A percentile compares a stretch with the other conserved stretches of the same genome.
These are phyloP conservation scores for Phoma sp. DNA, from an alignment of 2,329 filamentous ascomycete genomes.

Conservation along the genomic window DNA sequence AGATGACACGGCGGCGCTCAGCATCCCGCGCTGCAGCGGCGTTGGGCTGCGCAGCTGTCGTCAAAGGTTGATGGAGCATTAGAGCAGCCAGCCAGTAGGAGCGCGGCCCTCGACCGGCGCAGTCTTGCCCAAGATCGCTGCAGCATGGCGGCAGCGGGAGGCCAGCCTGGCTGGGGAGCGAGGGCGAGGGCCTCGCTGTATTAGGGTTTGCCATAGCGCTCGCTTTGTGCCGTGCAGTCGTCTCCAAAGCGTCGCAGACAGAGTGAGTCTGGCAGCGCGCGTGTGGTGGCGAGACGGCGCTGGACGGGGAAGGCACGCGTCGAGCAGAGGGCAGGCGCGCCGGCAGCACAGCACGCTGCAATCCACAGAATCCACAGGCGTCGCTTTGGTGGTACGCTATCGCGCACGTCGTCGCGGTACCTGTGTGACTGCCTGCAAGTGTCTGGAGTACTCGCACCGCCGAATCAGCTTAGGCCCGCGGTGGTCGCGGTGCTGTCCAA, in stretches of 20 bases:
- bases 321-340: slow-evolving; percentile 7
- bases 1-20: slow-evolving; percentile 9
- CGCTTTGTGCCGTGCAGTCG: slow-evolving; percentile 4
- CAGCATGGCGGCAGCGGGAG: slow-evolving; percentile 29
- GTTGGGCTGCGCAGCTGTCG: slow-evolving; percentile 20
- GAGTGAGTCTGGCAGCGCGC: slow-evolving; percentile 4
- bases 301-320: slow-evolving; percentile 3
- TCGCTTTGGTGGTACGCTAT: slow-evolving; percentile 11
- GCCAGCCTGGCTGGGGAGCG: slow-evolving; percentile 19
- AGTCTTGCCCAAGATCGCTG: slow-evolving; percentile 25
- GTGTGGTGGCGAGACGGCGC: slow-evolving; percentile 10
- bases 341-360: background rate
- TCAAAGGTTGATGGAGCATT: slow-evolving; percentile 21
- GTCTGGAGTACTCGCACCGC: slow-evolving; percentile 24
- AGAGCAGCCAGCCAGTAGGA: slow-evolving; percentile 25
- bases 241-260: slow-evolving; percentile 6
- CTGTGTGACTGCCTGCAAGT: slow-evolving; percentile 25
- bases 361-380: background rate
- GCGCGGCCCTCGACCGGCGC: slow-evolving; percentile 16
- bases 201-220: slow-evolving; percentile 20
- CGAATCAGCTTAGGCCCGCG: slow-evolving; percentile 27
- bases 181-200: slow-evolving; percentile 21
- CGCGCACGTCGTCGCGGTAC: slow-evolving; percentile 21
- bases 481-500: slow-evolving; percentile 17
- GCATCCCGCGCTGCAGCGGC: slow-evolving; percentile 24